Evolutionary conservation across 2,329 filamentous ascomycete genomes (phyloP).

Genomic region (Aspergillus sp.): DNA sequence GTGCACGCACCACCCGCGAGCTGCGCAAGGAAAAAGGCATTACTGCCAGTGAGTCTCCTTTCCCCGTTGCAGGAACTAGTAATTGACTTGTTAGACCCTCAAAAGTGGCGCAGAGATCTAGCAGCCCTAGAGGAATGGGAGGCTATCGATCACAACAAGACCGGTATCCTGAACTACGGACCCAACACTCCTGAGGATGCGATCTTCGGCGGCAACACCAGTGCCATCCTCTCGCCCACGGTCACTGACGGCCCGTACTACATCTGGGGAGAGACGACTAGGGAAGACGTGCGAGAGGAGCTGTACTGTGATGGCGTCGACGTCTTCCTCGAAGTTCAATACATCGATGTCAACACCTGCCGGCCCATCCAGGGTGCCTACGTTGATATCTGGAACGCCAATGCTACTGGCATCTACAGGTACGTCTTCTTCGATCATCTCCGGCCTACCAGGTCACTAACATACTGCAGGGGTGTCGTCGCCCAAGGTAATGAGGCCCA

Average conservation of each 20-base stretch:
- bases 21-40: slow-evolving; percentile 29
- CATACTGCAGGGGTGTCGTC: slow-evolving; percentile 25
- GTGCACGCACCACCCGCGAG: slow-evolving; percentile 24
- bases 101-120: slow-evolving; percentile 35
- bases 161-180: slow-evolving; percentile 27
- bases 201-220: slow-evolving; percentile 45
- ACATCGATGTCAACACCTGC: slow-evolving; percentile 50
- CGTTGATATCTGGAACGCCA: slow-evolving; percentile 50
- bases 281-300: slow-evolving; percentile 42
- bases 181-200: slow-evolving; percentile 28
- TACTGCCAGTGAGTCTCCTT: slow-evolving; percentile 19
- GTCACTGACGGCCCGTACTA: slow-evolving; percentile 49
- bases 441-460: slow-evolving; percentile 5
- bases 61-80: neutral
- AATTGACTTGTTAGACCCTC: slow-evolving; percentile 15
- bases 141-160: slow-evolving; percentile 40
- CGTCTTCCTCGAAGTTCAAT: slow-evolving; percentile 46
- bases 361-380: slow-evolving; percentile 38
- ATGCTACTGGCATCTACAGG: slow-evolving; percentile 49
- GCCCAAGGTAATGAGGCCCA: slow-evolving; percentile 28
- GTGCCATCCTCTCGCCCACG: slow-evolving; percentile 45
- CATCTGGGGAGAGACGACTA: slow-evolving; percentile 45
- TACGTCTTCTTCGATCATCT: slow-evolving; percentile 18
- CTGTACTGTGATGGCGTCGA: slow-evolving; percentile 41
- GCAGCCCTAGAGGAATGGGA: slow-evolving; percentile 41